Base-by-base conservation (phyloP, 495 filamentous ascomycete species). In the Podospora bellae-mahoneyi region DNA sequence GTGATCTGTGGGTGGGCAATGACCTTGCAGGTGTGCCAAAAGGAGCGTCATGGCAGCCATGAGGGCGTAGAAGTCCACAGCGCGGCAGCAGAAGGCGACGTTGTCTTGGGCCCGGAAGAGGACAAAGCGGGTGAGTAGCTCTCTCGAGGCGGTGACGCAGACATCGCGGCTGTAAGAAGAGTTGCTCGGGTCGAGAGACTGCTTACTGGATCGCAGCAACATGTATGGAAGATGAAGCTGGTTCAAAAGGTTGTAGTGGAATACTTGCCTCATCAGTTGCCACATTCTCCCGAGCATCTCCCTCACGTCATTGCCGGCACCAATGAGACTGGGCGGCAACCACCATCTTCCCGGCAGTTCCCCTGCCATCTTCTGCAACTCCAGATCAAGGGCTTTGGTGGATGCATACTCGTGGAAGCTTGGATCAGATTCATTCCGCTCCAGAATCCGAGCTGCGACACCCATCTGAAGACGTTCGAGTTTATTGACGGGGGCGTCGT, bases 221-320 rank as follows among this genome's bases (percentile, higher is more conserved):
- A 81, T 73, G 56, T 77, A 81, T 9, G 79, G 79, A 0, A 80
- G 69, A 57, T 81, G 79, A 16, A 78, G 68, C 32, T 77, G 75
- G 15, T 71, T 68, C 9, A 81, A 56, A 6, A 80, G 68, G 60
- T 79, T 68, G 68, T 74, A 74, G 60, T 81, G 73, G 2, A 68
- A 64, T 28, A 81, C 68, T 27, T 81, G 79, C 53, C 68, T 64
- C 68, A 76, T 71, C 27, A 81, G 58, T 1, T 73, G 75, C 2
- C 71, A 30, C 7, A 69, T 69, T 34, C 76, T 67, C 19, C 66
- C 66, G 16, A 73, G 53, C 2, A 63, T 62, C 20, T 75, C 66
- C 6, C 26, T 39, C 57, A 69, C 66, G 26, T 68, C 66, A 27
- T 53, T 27, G 56, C 55, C 55, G 39, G 60, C 64, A 32, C 60